Conservation (phyloP, 1,284 basidiomycete species). For the Leccinum pachyderme region DNA sequence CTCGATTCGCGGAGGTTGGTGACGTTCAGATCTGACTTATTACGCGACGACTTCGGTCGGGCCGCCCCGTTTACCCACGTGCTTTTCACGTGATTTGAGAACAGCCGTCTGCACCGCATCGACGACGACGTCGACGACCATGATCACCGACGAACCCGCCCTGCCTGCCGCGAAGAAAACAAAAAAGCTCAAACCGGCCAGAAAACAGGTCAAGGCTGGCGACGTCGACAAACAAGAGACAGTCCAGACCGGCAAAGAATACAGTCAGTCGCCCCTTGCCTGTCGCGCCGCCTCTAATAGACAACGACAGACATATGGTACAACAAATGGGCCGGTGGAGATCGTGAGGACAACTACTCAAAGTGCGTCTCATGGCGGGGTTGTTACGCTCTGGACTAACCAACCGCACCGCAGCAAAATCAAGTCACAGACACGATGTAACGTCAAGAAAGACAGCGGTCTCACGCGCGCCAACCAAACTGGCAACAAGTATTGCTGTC, state of each 20-base stretch:
- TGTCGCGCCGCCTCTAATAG: constrained; percentile 16
- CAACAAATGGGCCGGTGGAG: constrained; percentile 98
- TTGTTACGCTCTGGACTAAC: constrained; percentile 3
- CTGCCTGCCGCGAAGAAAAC: constrained; percentile 18
- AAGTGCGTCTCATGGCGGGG: constrained; percentile 55
- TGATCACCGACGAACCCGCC: constrained; percentile 23
- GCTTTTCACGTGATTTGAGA: constrained; percentile 27
- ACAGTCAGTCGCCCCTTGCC: constrained; percentile 58
- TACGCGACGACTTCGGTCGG: constrained; percentile 13
- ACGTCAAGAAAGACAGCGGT: constrained; percentile 86
- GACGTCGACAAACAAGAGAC: constrained; percentile 87
- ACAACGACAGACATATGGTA: constrained; percentile 87
- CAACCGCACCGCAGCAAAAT: constrained; percentile 67
- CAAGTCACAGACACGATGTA: constrained; percentile 89
- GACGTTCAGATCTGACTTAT: constrained; percentile 8
- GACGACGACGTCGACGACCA: background rate
- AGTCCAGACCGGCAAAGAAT: constrained; percentile 91
- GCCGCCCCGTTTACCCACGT: constrained; percentile 18
- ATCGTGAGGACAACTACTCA: constrained; percentile 90
- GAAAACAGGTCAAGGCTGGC: constrained; percentile 87
- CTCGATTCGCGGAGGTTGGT: constrained; percentile 4
- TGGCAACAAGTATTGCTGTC: constrained; percentile 88
- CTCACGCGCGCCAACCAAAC: constrained; percentile 92
- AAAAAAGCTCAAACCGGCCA: constrained; percentile 77
- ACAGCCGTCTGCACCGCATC: background rate